Evolutionary conservation across 176 grass and related monocot species (phyloP).

Genomic region (Triticum timopheevii): DNA sequence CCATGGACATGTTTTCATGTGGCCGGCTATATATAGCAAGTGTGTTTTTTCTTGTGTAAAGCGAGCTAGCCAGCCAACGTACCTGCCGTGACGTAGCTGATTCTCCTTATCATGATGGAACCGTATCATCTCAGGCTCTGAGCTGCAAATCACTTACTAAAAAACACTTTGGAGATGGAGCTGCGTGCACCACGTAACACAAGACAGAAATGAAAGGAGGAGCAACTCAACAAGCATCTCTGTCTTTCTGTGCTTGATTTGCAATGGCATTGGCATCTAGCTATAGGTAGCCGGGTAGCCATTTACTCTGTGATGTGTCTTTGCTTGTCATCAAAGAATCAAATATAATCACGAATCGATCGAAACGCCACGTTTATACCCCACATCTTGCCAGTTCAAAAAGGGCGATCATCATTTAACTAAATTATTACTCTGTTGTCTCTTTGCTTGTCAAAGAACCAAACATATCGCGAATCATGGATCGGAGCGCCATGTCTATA

Average conservation of each 20-base stretch:
- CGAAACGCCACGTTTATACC: not conserved
- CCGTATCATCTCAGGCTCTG: not conserved
- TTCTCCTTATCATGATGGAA: slow-evolving; percentile 1
- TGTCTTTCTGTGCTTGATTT: not conserved
- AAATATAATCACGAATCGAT: not conserved
- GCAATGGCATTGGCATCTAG: not conserved
- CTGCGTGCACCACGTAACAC: not conserved
- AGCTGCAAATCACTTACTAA: not conserved
- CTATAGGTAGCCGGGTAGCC: not conserved
- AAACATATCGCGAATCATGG: not conserved
- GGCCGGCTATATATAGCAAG: not conserved
- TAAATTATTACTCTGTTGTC: too few relatives aligned
- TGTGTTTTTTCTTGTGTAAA: not conserved
- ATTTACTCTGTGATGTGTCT: not conserved
- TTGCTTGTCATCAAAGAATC: slow-evolving; percentile 16
- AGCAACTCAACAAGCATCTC: not conserved
- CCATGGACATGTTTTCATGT: not conserved
- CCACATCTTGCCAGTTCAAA: not conserved
- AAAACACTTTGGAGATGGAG: not conserved
- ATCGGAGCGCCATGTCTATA: not conserved
- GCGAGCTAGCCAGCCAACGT: not conserved
- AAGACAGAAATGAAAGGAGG: not conserved
- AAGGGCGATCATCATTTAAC: not conserved
- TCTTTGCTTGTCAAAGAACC: not conserved
- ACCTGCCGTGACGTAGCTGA: not conserved